Evolutionary conservation across 163 green algal genomes (phyloP), one percentile per base, ranked within the genome.

Genomic region (Scenedesmus sp.): DNA sequence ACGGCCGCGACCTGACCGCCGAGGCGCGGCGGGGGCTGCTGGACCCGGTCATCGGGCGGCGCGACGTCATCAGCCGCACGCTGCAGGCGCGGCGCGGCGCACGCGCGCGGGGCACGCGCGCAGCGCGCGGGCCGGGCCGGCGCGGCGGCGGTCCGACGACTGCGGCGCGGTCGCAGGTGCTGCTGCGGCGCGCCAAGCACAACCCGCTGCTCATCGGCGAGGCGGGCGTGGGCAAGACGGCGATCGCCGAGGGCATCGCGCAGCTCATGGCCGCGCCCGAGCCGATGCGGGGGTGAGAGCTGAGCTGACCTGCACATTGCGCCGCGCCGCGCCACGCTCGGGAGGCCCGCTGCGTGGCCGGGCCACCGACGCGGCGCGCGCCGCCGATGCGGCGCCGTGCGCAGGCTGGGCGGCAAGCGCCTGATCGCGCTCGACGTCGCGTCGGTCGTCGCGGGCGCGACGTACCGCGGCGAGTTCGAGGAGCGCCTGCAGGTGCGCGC

Each of bases 341-440:
- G n/a, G n/a, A n/a, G n/a, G n/a, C n/a, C n/a, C n/a, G n/a, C n/a
- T n/a, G n/a, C n/a, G n/a, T n/a, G n/a, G n/a, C n/a, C n/a, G n/a
- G n/a, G n/a, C n/a, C n/a, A n/a, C n/a, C n/a, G n/a, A n/a, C n/a
- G n/a, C n/a, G n/a, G n/a, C n/a, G n/a, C n/a, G n/a, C n/a, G n/a
- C n/a, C n/a, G n/a, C n/a, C n/a, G n/a, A n/a, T n/a, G n/a, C n/a
- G n/a, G n/a, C n/a, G n/a, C n/a, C n/a, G n/a, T n/a, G n/a, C 39
- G 10, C 39, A 87, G 83, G 22, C 83, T 88, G 50, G 18, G 47
- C 4, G 78, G 78, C 70, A 84, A 84, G 74, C 75, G 76, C 17
- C 72, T 98, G 3, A 87, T 98, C 1, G 70, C 88, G 5, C 85
- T 99, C 42, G 95, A 99, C 86, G 95, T 98, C 79, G 92, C 89